Base-by-base conservation (phyloP, 169 alveolate genomes). In the Babesia sp. region DNA sequence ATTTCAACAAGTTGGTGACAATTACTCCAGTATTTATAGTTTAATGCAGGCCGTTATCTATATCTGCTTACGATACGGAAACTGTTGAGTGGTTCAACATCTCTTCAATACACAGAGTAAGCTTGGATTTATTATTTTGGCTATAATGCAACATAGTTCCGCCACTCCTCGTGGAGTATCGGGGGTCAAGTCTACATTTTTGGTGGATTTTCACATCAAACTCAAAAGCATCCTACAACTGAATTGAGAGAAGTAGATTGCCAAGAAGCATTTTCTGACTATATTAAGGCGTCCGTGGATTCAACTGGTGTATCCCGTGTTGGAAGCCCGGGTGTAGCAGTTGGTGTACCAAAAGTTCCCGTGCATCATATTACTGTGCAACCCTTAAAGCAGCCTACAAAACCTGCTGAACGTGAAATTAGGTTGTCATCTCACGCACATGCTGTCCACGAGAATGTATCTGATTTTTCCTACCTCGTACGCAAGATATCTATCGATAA, bases 131-230 rank as follows among this genome's bases (percentile, higher is more conserved):
- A 20, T 8, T 59, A 28, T 48, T 28, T 14, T 12, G 7, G 16
- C 33, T 56, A 12, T 36, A 46, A 18, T 39, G 44, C 48, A 24
- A 18, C 26, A 5, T 53, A 78, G 87, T 81, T 94, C 84, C 90
- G 99, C 67, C 99, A 97, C 76, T 86, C 97, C 5, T 89, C 96
- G 37, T 94, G 98, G 97, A 71, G 88, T 28, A 85, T 84, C 46
- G 96, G 95, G 41, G 75, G 92, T 22, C 90, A 90, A 12, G 78
- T 97, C 24, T 97, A 92, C 73, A 86, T 95, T 11, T 97, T 95
- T 81, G 99, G 98, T 20, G 99, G 99, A 1, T 97, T 97, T 77
- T 95, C 96, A 44, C 95, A 94, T 57, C 98, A 96, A 61, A 90
- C 97, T 11, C 98, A 96, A 51, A 94, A 95, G 57, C 88, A 92